Conservation (phyloP, 1,139 yeast species). For the Scheffersomyces insectosa region DNA sequence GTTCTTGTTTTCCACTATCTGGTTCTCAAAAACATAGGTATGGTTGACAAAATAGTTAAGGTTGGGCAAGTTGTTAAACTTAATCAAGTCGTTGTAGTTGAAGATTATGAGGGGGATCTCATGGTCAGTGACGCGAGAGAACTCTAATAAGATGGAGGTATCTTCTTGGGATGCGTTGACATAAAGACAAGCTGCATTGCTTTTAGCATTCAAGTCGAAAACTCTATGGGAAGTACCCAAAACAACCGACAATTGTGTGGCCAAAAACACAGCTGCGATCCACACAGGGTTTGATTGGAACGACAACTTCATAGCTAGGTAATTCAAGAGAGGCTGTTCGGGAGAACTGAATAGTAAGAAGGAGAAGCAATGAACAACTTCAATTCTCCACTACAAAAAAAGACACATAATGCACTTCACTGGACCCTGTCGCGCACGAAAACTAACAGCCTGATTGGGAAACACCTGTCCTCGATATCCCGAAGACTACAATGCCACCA, state of each 20-base stretch:
- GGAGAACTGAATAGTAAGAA: too few relatives aligned
- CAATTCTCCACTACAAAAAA: too few relatives aligned
- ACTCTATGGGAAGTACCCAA: conserved; percentile 5
- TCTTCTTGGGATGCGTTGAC: conserved; percentile 7
- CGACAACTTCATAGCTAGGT: background rate
- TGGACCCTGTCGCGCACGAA: too few relatives aligned
- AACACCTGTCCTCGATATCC: too few relatives aligned
- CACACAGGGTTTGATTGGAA: background rate
- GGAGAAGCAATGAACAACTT: too few relatives aligned
- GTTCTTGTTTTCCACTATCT: background rate
- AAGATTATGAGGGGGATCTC: conserved; percentile 13
- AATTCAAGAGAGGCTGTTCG: background rate
- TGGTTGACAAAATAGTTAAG: conserved; percentile 10
- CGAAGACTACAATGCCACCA: too few relatives aligned
- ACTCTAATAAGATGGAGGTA: conserved; percentile 8
- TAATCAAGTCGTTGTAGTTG: conserved; percentile 13
- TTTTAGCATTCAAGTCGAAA: conserved; percentile 9
- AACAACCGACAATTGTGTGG: conserved; percentile 6
- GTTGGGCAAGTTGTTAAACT: conserved; percentile 12
- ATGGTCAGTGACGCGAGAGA: conserved; percentile 4
- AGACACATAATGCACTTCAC: too few relatives aligned
- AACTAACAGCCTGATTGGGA: too few relatives aligned
- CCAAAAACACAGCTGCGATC: conserved; percentile 2
- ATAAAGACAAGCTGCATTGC: conserved; percentile 13
- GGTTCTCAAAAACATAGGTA: conserved; percentile 3